Evolutionary conservation across 352 stramenopile genomes (phyloP).

Genomic region (Phytophthora foliorum): DNA sequence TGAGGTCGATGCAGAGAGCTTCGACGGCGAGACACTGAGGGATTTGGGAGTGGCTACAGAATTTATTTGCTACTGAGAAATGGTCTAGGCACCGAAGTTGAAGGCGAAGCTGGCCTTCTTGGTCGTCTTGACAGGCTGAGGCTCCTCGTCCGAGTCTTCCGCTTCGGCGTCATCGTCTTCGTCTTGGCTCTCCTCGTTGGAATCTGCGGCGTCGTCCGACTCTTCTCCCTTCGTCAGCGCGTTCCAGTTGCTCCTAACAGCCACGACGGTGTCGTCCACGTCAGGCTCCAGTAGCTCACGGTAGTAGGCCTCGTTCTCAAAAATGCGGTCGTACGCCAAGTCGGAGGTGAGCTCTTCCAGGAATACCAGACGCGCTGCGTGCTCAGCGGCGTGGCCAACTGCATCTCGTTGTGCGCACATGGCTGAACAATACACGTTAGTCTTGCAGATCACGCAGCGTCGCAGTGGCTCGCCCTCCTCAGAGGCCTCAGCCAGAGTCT

Average conservation of each 20-base stretch:
- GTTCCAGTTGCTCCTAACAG: conserved; percentile 57
- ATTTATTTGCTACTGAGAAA: conserved; percentile 5
- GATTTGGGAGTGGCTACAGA: background rate
- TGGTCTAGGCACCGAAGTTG: conserved; percentile 47
- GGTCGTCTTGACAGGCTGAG: conserved; percentile 21
- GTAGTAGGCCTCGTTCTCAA: conserved; percentile 76
- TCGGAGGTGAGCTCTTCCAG: conserved; percentile 63
- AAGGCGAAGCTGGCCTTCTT: conserved; percentile 49
- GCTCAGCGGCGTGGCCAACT: conserved; percentile 63
- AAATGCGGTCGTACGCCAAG: conserved; percentile 38
- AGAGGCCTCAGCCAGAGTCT: conserved; percentile 43
- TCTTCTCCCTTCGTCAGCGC: conserved; percentile 36
- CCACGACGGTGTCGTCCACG: conserved; percentile 48
- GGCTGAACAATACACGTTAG: conserved; percentile 79
- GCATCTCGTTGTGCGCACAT: conserved; percentile 54
- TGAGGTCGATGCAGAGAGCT: conserved; percentile 5
- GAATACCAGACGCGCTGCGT: conserved; percentile 79
- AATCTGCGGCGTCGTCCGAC: conserved; percentile 20
- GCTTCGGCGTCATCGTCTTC: conserved; percentile 39
- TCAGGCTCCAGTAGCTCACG: conserved; percentile 49
- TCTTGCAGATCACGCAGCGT: conserved; percentile 83
- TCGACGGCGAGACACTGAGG: background rate
- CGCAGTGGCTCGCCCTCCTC: conserved; percentile 56
- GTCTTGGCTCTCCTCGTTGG: conserved; percentile 25
- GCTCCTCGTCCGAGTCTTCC: conserved; percentile 32